Percentiles rank a stretch among this genome's conserved stretches.
phyloP scores from a whole-genome alignment of 352 stramenopile species.

The Peronosclerospora sorghi region DNA sequence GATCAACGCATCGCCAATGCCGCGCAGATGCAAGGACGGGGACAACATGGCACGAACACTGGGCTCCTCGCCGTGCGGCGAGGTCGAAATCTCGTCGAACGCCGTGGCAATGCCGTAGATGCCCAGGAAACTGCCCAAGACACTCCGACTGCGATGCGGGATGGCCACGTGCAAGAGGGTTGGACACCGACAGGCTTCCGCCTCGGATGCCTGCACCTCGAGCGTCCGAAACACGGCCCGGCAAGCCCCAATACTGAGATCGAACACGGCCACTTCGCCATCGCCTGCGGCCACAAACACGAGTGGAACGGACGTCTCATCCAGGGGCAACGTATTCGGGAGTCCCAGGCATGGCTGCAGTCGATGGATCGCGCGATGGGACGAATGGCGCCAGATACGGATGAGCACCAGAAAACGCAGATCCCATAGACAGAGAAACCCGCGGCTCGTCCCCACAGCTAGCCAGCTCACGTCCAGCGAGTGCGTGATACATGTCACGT shows the following conservation, averaged over 20 bases:
- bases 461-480: slow-evolving; percentile 93
- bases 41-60: slow-evolving; percentile 83
- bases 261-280: slow-evolving; percentile 86
- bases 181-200: slow-evolving; percentile 61
- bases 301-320: slow-evolving; percentile 76
- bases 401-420: slow-evolving; percentile 92
- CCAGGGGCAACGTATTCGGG: slow-evolving; percentile 61
- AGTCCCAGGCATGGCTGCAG: slow-evolving; percentile 75
- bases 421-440: slow-evolving; percentile 95
- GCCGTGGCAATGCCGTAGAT: slow-evolving; percentile 74
- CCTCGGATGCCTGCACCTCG: slow-evolving; percentile 60
- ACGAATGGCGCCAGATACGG: slow-evolving; percentile 94
- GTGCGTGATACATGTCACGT: slow-evolving; percentile 92
- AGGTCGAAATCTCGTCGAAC: slow-evolving; percentile 76
- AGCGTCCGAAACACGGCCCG: slow-evolving; percentile 88
- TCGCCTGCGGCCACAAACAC: slow-evolving; percentile 91
- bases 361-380: slow-evolving; percentile 82
- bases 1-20: slow-evolving; percentile 80
- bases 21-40: slow-evolving; percentile 80
- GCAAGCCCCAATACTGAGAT: slow-evolving; percentile 85
- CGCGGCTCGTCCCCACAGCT: slow-evolving; percentile 87
- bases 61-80: slow-evolving; percentile 57
- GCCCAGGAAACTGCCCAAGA: slow-evolving; percentile 63
- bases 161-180: slow-evolving; percentile 69
- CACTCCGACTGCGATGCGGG: slow-evolving; percentile 54